Evolutionary conservation across 208 protist genomes (phyloP).

Genomic region (Leishmania aethiopica): DNA sequence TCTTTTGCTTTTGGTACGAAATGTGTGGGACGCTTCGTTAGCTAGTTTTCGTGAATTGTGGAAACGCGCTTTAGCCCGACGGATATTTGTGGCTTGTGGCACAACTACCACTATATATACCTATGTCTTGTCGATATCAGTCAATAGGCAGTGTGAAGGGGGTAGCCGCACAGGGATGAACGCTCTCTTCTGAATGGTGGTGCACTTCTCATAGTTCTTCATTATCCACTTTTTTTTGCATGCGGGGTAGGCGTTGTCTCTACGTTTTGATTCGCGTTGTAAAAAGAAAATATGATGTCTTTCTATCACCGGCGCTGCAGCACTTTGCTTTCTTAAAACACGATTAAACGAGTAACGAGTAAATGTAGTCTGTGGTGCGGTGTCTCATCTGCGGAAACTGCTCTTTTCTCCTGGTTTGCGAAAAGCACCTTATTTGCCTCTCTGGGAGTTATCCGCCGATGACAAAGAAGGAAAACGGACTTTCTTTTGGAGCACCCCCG

Average conservation of each 20-base stretch:
- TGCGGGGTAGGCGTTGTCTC: not conserved
- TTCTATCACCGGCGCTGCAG: conserved; percentile 6
- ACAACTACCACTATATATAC: not conserved
- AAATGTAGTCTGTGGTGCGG: conserved; percentile 1
- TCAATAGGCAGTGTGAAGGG: not conserved
- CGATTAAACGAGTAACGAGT: conserved; percentile 11
- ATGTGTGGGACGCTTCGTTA: not conserved
- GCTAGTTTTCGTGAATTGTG: not conserved
- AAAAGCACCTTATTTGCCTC: not conserved
- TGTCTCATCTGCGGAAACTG: conserved; percentile 4
- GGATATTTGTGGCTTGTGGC: not conserved
- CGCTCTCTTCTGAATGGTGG: not conserved
- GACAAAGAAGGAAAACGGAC: not conserved
- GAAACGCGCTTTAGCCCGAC: not conserved
- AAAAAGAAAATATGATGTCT: not conserved
- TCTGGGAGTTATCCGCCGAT: not conserved
- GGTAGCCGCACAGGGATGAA: not conserved
- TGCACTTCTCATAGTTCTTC: not conserved
- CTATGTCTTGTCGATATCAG: not conserved
- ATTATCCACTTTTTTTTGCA: not conserved
- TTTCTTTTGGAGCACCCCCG: not conserved
- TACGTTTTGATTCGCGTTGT: not conserved
- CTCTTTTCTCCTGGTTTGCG: not conserved
- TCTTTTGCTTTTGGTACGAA: not conserved
- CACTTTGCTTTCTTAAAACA: conserved; percentile 14